Percentiles rank a stretch among this genome's conserved stretches.
phyloP scores from a whole-genome alignment of 2,329 filamentous ascomycete species.

The Xylariaceae sp. region DNA sequence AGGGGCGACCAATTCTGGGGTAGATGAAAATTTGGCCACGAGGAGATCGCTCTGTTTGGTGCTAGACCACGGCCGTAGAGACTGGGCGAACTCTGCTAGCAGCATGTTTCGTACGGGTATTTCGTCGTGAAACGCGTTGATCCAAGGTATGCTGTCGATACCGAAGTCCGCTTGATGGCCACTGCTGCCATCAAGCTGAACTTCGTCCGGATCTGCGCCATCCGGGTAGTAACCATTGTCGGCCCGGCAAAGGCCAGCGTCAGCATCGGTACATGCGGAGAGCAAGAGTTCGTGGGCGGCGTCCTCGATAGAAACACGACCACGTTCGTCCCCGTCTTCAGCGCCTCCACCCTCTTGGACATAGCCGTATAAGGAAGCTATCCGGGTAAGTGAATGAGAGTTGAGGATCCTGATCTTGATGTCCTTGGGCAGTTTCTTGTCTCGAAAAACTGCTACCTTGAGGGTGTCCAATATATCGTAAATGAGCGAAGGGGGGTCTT shows the following conservation, averaged over 20 bases:
- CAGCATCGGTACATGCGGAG: slow-evolving; percentile 64
- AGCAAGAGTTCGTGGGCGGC: slow-evolving; percentile 69
- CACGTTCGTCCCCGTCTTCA: slow-evolving; percentile 31
- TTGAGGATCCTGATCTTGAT: slow-evolving; percentile 72
- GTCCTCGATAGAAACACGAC: slow-evolving; percentile 48
- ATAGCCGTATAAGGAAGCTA: slow-evolving; percentile 65
- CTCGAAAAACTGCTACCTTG: slow-evolving; percentile 63
- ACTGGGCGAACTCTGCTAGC: slow-evolving; percentile 70
- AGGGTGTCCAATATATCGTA: slow-evolving; percentile 66
- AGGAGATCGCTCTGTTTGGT: slow-evolving; percentile 75
- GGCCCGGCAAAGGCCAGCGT: slow-evolving; percentile 66
- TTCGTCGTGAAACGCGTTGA: slow-evolving; percentile 57
- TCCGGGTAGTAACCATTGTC: slow-evolving; percentile 82
- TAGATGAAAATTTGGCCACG: slow-evolving; percentile 68
- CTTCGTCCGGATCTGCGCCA: slow-evolving; percentile 47
- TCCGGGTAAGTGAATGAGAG: slow-evolving; percentile 61
- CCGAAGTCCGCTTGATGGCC: slow-evolving; percentile 52
- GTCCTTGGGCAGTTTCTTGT: slow-evolving; percentile 64
- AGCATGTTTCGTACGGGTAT: slow-evolving; percentile 72
- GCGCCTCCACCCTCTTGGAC: slow-evolving; percentile 32
- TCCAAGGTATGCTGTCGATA: slow-evolving; percentile 62
- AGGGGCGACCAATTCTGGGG: slow-evolving; percentile 79
- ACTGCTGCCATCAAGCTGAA: slow-evolving; percentile 30
- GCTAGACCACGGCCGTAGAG: slow-evolving; percentile 75
- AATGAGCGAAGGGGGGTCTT: slow-evolving; percentile 69